Base-by-base conservation (phyloP, 352 stramenopile species). In the Pythium insidiosum region DNA sequence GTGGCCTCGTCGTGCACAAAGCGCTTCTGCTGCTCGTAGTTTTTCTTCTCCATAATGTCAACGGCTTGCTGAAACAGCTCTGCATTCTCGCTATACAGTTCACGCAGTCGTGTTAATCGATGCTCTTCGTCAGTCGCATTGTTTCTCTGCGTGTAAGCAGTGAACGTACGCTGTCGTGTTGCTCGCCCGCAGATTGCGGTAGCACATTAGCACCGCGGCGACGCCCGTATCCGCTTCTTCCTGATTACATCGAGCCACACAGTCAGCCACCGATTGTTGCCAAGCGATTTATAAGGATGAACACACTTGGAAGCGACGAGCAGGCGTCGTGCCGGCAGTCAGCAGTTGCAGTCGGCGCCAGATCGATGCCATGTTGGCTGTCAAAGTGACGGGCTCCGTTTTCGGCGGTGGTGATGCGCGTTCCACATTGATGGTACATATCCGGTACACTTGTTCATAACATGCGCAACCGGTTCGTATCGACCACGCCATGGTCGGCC, bases 201-300 rank as follows among this genome's bases (percentile, higher is more conserved):
- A 88, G 57, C 74, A 87, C 48, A 70, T 83, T 47, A 94, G 58
- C 58, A 94, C 75, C 1, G 81, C 78, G 0, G 70, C 76, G 13
- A 88, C 73, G 28, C 78, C 81, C 25, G 86, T 71, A 21, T 94
- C 81, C 6, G 76, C 62, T 56, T 91, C 78, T 48, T 94, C 81
- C 81, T 33, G 9, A 9, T 33, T 33, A 9, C 28, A 9, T 13
- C 15, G 28, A 15, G 28, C 28, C 9, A 9, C 9, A 33, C 28
- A 33, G 28, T 9, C 28, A 33, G 28, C 9, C 28, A 15, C 28
- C 9, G 11, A 39, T 20, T 43, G 23, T 26, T 39, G 18, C 18
- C 10, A 19, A 39, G n/a, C n/a, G n/a, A n/a, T 25, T 20, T 25
- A 38, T 33, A 11, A 34, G 15, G n/a, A n/a, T 13, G 9, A 33